phyloP scores from a whole-genome alignment of 108 stramenopile species.

The Nannochloropsis oceanica region DNA sequence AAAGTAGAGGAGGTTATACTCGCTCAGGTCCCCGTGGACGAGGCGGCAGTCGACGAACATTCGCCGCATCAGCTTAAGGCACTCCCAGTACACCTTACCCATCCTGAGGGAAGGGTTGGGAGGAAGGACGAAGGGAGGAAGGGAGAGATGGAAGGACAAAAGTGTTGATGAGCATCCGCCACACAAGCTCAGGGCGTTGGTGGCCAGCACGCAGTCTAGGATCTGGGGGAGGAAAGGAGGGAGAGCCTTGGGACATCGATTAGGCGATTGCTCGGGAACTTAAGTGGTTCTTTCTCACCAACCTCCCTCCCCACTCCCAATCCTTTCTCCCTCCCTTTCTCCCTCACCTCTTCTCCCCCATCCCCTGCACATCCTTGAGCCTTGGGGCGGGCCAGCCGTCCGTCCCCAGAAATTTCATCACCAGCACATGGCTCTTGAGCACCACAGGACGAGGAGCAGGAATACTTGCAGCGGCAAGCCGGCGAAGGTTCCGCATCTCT shows the following conservation, averaged over 20 bases:
- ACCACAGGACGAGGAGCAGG: conserved; percentile 70
- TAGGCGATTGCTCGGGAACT: neutral
- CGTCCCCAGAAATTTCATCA: conserved; percentile 94
- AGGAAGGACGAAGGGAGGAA: conserved; percentile 8
- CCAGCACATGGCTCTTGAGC: conserved; percentile 75
- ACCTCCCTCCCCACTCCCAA: too few relatives aligned
- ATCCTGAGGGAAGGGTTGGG: conserved; percentile 45
- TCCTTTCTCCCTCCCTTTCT: too few relatives aligned
- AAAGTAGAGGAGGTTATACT: conserved; percentile 94
- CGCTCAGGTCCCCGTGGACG: conserved; percentile 64
- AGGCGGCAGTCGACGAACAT: conserved; percentile 67
- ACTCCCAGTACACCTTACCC: conserved; percentile 66
- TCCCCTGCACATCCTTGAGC: conserved; percentile 61
- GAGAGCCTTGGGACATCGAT: neutral
- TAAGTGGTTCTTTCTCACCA: too few relatives aligned
- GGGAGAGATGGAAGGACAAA: neutral
- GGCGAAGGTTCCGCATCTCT: conserved; percentile 88
- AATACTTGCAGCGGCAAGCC: conserved; percentile 65
- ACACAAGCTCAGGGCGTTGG: neutral
- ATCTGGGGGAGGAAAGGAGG: neutral
- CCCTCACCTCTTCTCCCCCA: neutral
- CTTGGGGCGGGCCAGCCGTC: conserved; percentile 90
- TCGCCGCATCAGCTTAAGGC: conserved; percentile 62
- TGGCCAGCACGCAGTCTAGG: neutral
- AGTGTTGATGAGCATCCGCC: neutral